A percentile compares a stretch with the other conserved stretches of the same genome.
phyloP scores from a whole-genome alignment of 768 basidiomycete genomes.

The Hortiboletus campestris region DNA sequence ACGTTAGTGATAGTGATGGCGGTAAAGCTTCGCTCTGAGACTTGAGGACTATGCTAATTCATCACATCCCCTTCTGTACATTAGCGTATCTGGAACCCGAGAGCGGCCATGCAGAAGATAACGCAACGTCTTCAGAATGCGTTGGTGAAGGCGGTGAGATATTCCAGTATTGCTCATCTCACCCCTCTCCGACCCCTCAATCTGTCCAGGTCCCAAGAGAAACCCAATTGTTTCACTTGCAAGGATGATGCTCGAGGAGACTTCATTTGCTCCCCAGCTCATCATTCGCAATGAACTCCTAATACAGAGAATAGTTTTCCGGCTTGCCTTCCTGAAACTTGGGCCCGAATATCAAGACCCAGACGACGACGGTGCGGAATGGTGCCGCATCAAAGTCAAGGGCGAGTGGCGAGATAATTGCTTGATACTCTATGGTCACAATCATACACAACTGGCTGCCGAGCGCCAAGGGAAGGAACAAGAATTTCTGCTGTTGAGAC shows the following conservation, averaged over 20 bases:
- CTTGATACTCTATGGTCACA: background rate
- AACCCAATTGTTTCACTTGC: background rate
- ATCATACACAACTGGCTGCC: background rate
- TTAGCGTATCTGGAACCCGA: background rate
- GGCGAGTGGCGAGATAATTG: background rate
- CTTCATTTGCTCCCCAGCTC: background rate
- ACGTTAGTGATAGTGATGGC: background rate
- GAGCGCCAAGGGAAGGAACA: background rate
- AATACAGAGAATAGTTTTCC: background rate
- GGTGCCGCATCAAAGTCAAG: background rate
- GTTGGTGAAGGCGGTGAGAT: background rate
- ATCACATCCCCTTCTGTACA: background rate
- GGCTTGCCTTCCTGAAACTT: background rate
- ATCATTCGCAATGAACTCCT: background rate
- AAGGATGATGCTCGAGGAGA: background rate
- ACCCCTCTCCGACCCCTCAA: background rate
- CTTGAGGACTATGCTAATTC: background rate
- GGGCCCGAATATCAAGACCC: background rate
- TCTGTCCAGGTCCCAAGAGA: background rate
- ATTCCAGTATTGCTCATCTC: background rate
- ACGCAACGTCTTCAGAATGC: background rate
- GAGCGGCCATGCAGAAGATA: background rate
- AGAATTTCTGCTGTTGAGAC: constrained; percentile 1
- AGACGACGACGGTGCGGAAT: background rate
- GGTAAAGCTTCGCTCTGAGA: background rate